Evolutionary conservation across 352 stramenopile genomes (phyloP), one percentile per base, ranked within the genome.

Genomic region (Pythium rishiriense): DNA sequence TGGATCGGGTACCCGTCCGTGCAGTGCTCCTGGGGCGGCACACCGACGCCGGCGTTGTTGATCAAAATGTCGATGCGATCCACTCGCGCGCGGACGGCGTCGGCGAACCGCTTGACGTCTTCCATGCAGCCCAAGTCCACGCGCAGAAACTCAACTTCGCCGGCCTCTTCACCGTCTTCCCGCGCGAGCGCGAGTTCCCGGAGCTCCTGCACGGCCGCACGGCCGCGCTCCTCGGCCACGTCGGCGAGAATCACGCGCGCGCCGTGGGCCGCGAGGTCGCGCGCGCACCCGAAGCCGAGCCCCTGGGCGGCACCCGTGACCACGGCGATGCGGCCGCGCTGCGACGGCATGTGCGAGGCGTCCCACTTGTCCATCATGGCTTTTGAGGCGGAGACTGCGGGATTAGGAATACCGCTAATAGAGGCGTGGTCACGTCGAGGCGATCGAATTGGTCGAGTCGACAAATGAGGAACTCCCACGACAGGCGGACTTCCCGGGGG

Each of bases 251-350:
- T 72, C n/a, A 93, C 83, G 24, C 78, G 33, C 37, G 72, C 80
- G 31, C 78, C 76, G 48, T 75, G 66, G 37, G 72, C 46, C 15
- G 71, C 81, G 22, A 90, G 65, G 26, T 48, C 39, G 35, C 51
- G 58, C n/a, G 81, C 73, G 10, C 75, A 85, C 68, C 77, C 73
- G 46, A 71, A 87, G 19, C 81, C 84, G 58, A 93, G 81, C 4
- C 81, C 81, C 14, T 77, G 84, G 62, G 88, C 90, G 64, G 54
- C 59, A n/a, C 83, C 81, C 12, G 83, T 92, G 31, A 90, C 76
- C 60, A 92, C 76, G 24, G 73, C 77, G 26, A 89, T 49, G 35
- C 73, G 91, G 43, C 62, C 63, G 0, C 14, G 7, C 49, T 73
- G 64, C 37, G 59, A 67, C 9, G 65, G 50, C 25, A 70, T 66